Evolutionary conservation across 1,284 basidiomycete genomes (phyloP), one percentile per base, ranked within the genome.

Genomic region (Cronartium ribicola): DNA sequence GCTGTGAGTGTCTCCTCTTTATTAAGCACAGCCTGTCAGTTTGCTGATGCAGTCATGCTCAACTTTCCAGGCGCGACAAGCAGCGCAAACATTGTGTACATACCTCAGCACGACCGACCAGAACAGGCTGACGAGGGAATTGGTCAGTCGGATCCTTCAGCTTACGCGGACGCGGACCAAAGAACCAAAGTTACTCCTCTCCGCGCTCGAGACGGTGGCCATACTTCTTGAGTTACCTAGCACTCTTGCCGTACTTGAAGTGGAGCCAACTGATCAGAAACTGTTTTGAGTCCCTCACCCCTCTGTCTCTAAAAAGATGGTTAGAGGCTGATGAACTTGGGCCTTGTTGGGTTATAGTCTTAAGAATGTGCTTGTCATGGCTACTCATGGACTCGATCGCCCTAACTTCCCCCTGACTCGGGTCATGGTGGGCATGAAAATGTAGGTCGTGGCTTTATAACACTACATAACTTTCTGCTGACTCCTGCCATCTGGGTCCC

Each of bases 361-460:
- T 10, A 57, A 40, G 46, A 40, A 17, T n/a, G 39, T 66, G 17
- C 57, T 73, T 8, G 20, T 39, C 17, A 55, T 63, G 46, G 69
- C 41, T 37, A 72, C 69, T 63, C 69, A 59, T 48, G 55, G 40
- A 37, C 29, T 73, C 13, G 29, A 44, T 44, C 37, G 65, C 22
- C 41, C 71, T 39, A 66, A 66, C 13, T 55, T 66, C 61, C 55
- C 71, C 57, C 36, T 73, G 17, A 59, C 39, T 40, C 63, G 64
- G 59, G 51, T 73, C 11, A 13, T 73, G 29, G 44, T 55, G 11
- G 41, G 71, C 13, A 66, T 64, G 39, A 73, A 73, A 73, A 73
- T 73, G 71, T 73, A 62, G 69, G n/a, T 22, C 43, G 39, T 29
- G 13, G n/a, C 39, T 44, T 37, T 40, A 29, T 29, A 29, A 29